These are phyloP conservation scores for Ogataea pini DNA, from an alignment of 805 yeast genomes.

Conservation along the genomic window DNA sequence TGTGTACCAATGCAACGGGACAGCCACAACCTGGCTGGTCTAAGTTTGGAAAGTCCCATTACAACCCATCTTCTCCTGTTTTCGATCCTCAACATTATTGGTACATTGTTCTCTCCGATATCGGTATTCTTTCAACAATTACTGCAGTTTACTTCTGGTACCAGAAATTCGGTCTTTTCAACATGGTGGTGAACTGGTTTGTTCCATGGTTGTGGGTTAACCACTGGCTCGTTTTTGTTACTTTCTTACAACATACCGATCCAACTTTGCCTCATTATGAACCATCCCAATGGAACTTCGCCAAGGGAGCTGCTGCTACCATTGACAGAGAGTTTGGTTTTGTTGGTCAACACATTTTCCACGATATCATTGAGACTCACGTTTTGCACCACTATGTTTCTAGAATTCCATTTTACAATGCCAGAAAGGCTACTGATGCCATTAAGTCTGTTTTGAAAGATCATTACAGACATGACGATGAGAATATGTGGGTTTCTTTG, in stretches of 20 bases:
- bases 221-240: slow-evolving; percentile 66
- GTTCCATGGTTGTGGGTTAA: slow-evolving; percentile 60
- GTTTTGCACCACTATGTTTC: slow-evolving; percentile 58
- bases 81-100: slow-evolving; percentile 56
- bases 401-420: slow-evolving; percentile 57
- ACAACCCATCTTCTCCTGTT: slow-evolving; percentile 54
- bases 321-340: slow-evolving; percentile 64
- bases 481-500: slow-evolving; percentile 56
- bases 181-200: slow-evolving; percentile 55
- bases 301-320: slow-evolving; percentile 68
- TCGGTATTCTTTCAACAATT: slow-evolving; percentile 50
- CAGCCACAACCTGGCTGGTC: slow-evolving; percentile 48
- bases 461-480: slow-evolving; percentile 50
- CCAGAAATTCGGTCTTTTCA: slow-evolving; percentile 48
- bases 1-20: slow-evolving; percentile 58
- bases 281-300: slow-evolving; percentile 59
- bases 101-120: slow-evolving; percentile 55
- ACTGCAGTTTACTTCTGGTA: slow-evolving; percentile 54
- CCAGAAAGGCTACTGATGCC: slow-evolving; percentile 53
- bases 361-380: slow-evolving; percentile 59
- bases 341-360: slow-evolving; percentile 56
- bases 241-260: slow-evolving; percentile 64
- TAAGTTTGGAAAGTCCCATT: slow-evolving; percentile 48
- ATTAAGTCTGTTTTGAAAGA: slow-evolving; percentile 54
- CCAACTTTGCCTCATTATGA: slow-evolving; percentile 61